Evolutionary conservation across 352 stramenopile genomes (phyloP), one percentile per base, ranked within the genome.

Genomic region (Albugo candida): DNA sequence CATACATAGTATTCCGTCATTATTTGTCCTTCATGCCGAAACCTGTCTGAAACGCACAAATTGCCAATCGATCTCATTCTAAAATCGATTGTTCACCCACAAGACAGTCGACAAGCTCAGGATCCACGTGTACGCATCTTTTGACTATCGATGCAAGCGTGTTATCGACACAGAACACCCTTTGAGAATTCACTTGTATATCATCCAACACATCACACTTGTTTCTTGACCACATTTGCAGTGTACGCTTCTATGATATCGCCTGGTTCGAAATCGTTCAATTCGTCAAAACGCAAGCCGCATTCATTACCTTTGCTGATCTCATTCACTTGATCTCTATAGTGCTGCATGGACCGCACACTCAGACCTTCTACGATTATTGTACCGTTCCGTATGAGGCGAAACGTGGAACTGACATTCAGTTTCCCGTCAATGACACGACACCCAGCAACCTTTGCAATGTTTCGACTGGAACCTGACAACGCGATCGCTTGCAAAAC

Each of bases 241-340:
- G 56, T 66, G 58, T 92, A 93, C 1, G 73, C 78, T 65, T 99
- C 89, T 51, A 99, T 86, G 17, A 97, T 54, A 63, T 99, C 95
- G 36, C 86, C 94, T 36, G 76, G 64, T 67, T 94, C 49, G 64
- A 97, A 98, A 11, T 92, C 77, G 65, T 97, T 58, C 39, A 68
- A 73, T 52, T 83, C 97, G 19, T 81, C 74, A 37, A 98, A 73
- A 54, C 93, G 84, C 54, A 99, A 92, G 48, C 96, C 96, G 60
- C 95, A 99, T 61, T 99, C 96, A 53, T 97, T 84, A 45, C 95
- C 95, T 58, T 93, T 83, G 42, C 65, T 78, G 13, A 96, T 83
- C 56, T 93, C 69, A 16, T 83, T 68, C 2, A 95, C 87, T 57
- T 96, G 89, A 39, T 93, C 80, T 59, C 96, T 91, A 59, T 95